Evolutionary conservation across 192 early-diverging fungal genomes (phyloP).

Genomic region (Umbelopsis sp.): DNA sequence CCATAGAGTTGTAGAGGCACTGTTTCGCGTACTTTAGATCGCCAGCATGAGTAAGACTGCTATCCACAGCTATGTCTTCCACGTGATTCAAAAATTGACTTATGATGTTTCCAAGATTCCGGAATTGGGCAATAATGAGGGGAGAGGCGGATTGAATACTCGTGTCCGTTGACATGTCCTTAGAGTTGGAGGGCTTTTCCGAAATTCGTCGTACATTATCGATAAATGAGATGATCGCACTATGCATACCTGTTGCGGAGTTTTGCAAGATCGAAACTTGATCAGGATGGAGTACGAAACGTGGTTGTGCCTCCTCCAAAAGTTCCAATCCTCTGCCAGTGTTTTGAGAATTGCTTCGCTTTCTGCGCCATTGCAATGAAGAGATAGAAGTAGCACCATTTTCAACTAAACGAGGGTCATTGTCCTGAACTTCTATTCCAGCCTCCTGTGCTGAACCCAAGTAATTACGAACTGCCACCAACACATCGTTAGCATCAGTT

Average conservation of each 20-base stretch:
- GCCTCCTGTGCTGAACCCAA: slow-evolving; percentile 66
- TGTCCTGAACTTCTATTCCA: slow-evolving; percentile 30
- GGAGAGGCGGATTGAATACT: slow-evolving; percentile 31
- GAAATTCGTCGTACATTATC: neutral
- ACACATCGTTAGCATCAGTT: slow-evolving; percentile 59
- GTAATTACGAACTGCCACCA: slow-evolving; percentile 69
- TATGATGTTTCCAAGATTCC: slow-evolving; percentile 31
- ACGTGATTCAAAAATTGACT: slow-evolving; percentile 41
- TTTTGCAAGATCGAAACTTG: slow-evolving; percentile 17
- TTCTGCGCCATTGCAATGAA: slow-evolving; percentile 18
- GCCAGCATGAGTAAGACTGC: neutral
- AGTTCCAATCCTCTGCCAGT: neutral
- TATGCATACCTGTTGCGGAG: slow-evolving; percentile 8
- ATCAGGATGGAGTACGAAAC: slow-evolving; percentile 5
- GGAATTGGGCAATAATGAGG: slow-evolving; percentile 41
- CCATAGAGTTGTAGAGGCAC: slow-evolving; percentile 34
- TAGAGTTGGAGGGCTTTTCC: neutral
- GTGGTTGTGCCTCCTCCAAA: neutral
- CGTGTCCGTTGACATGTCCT: neutral
- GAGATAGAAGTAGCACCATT: neutral
- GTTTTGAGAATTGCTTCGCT: slow-evolving; percentile 11
- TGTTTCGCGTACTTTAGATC: slow-evolving; percentile 24
- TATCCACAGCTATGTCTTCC: slow-evolving; percentile 28
- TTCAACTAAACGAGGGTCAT: slow-evolving; percentile 21
- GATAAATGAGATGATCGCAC: slow-evolving; percentile 8